Percentiles rank a stretch among this genome's conserved stretches.
phyloP scores from a whole-genome alignment of 2,329 filamentous ascomycete species.

The Hypoxylon sp. region DNA sequence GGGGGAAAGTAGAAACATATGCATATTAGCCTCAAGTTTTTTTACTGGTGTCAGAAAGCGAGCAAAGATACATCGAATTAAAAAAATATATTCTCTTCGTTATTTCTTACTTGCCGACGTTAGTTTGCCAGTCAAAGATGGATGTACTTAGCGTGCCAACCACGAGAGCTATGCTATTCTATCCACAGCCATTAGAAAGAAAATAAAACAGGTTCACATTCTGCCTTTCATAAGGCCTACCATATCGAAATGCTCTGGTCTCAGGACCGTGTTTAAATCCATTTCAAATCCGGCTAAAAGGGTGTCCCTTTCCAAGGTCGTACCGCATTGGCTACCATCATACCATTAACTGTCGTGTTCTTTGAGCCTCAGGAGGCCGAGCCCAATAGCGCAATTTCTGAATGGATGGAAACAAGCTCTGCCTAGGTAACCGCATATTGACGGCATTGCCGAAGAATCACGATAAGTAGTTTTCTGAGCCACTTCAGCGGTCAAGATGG shows the following conservation, averaged over 20 bases:
- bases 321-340: constrained; percentile 1
- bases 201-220: neutral
- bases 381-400: neutral
- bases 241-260: neutral
- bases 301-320: constrained; percentile 1
- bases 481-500: constrained; percentile 26
- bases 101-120: neutral
- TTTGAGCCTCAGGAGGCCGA: constrained; percentile 6
- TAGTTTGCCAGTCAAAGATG: neutral
- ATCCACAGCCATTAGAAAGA: neutral
- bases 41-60: neutral
- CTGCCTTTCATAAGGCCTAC: neutral
- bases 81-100: neutral
- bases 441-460: constrained; percentile 1
- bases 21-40: neutral
- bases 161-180: neutral
- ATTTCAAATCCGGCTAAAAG: neutral
- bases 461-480: neutral
- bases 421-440: constrained; percentile 7
- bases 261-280: neutral
- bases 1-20: neutral
- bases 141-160: neutral
- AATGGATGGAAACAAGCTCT: constrained; percentile 1
- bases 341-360: constrained; percentile 5
- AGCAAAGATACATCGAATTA: neutral